Base-by-base conservation (phyloP, 805 yeast genomes). In the Dipodascus geniculatus region DNA sequence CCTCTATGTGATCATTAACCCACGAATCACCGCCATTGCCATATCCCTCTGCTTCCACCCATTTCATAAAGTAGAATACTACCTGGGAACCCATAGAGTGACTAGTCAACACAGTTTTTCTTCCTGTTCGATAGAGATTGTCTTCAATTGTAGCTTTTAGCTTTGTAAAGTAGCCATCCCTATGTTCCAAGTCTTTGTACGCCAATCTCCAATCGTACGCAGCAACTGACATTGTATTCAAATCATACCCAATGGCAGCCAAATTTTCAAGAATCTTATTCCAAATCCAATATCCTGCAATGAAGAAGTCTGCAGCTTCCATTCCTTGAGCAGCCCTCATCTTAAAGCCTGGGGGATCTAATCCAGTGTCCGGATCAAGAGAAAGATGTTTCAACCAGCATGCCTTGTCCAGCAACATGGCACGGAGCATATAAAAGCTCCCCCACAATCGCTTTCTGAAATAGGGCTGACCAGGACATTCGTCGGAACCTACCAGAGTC, bases 231-330 rank as follows among this genome's bases (percentile, higher is more conserved):
- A 93, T 89, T 62, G 78, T 87, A 60, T 87, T 84, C 1, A 96
- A 91, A 50, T 87, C 96, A 68, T 93, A 93, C 0, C 97, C 96
- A 56, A 93, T 79, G 0, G 87, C 97, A 2, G 96, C 95, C 59
- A 93, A 72, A 63, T 93, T 93, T 68, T 91, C 96, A n/a, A 93
- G 74, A 52, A 93, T 80, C 66, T 93, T 93, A 66, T 87, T 88
- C 99, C 99, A 93, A 62, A 93, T 87, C 99, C 99, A 93, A 68
- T 93, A 93, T 0, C 99, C 99, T 2, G 97, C 87, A 68, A 93
- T 82, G 63, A 93, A 93, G 68, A 88, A 93, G 69, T 93, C 99
- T 0, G 96, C 93, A 0, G 96, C 93, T 62, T 90, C 97, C 66
- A 93, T 87, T 0, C 99, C 99, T 66, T 87, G 96, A 0, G 96